Conservation (phyloP, 2,329 filamentous ascomycete genomes). For the Aureobasidium zeae region DNA sequence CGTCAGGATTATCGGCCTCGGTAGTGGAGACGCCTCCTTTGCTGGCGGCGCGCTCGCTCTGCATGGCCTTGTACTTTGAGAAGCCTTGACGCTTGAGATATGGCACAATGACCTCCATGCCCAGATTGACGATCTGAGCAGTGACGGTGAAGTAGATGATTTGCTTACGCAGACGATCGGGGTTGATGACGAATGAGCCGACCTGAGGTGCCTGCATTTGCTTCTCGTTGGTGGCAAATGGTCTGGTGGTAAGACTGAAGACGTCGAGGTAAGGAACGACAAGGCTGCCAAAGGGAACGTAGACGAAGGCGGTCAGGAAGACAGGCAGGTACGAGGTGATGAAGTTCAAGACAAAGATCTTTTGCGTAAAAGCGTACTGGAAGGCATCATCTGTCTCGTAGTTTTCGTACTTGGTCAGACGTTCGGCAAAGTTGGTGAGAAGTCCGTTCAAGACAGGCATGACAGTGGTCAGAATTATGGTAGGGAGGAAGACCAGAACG, state of each 20-base stretch:
- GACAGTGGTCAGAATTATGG: constrained; percentile 70
- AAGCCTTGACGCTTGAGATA: constrained; percentile 71
- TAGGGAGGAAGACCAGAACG: constrained; percentile 80
- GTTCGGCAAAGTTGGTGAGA: constrained; percentile 66
- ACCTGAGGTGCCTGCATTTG: constrained; percentile 49
- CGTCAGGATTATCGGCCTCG: constrained; percentile 61
- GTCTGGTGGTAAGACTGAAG: constrained; percentile 64
- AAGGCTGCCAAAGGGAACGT: constrained; percentile 78
- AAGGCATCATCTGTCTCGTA: constrained; percentile 82
- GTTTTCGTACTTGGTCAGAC: constrained; percentile 76
- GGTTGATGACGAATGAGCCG: constrained; percentile 67
- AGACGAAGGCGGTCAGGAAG: constrained; percentile 88
- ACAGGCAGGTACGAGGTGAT: constrained; percentile 90
- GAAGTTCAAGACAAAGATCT: constrained; percentile 93
- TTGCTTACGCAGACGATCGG: constrained; percentile 72
- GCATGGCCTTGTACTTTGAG: constrained; percentile 68
- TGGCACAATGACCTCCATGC: constrained; percentile 75
- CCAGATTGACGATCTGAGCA: constrained; percentile 80
- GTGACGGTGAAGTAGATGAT: constrained; percentile 96
- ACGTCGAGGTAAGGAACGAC: constrained; percentile 81
- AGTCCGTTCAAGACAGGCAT: constrained; percentile 69
- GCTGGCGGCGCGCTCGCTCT: constrained; percentile 49
- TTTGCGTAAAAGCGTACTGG: constrained; percentile 74
- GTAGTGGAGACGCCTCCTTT: constrained; percentile 43
- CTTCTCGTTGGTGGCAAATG: constrained; percentile 66